Conservation (phyloP, 352 stramenopile genomes). For the Elongisporangium prolatum region DNA sequence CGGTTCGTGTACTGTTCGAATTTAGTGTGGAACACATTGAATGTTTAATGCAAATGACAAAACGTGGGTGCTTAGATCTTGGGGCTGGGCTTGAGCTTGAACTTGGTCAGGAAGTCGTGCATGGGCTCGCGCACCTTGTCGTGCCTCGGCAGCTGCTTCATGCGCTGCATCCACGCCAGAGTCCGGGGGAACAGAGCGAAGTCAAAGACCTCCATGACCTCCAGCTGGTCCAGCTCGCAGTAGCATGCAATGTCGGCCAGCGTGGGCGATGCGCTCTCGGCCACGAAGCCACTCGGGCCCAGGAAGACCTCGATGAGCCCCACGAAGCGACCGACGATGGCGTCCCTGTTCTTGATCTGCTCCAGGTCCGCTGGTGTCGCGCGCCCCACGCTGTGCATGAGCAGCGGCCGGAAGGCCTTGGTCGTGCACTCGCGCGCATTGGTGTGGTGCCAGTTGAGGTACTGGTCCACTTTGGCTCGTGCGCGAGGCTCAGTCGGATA, state of each 20-base stretch:
- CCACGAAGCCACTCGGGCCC: slow-evolving; percentile 4
- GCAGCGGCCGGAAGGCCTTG: slow-evolving; percentile 3
- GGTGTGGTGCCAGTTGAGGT: slow-evolving; percentile 61
- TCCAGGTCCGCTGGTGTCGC: slow-evolving; percentile 3
- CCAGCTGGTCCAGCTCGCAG: slow-evolving; percentile 17
- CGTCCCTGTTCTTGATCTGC: slow-evolving; percentile 4
- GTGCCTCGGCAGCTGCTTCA: slow-evolving; percentile 6
- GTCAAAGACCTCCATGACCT: slow-evolving; percentile 7
- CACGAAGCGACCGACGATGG: slow-evolving; percentile 7
- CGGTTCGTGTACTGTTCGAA: not conserved
- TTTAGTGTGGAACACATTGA: not conserved
- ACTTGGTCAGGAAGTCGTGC: slow-evolving; percentile 21
- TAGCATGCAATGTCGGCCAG: slow-evolving; percentile 21
- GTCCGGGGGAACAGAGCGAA: slow-evolving; percentile 6
- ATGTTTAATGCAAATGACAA: not conserved
- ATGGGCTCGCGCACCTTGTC: slow-evolving; percentile 2
- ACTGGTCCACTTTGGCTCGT: slow-evolving; percentile 58
- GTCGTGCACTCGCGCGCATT: slow-evolving; percentile 11
- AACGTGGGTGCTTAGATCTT: slow-evolving; percentile 6
- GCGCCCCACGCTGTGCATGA: slow-evolving; percentile 4
- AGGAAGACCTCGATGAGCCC: slow-evolving; percentile 12
- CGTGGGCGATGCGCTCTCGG: slow-evolving; percentile 9
- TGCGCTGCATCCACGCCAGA: slow-evolving; percentile 3
- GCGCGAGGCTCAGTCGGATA: slow-evolving; percentile 35
- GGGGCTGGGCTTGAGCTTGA: slow-evolving; percentile 8